These are phyloP conservation scores for Sugiyamaella xylanicola DNA, from an alignment of 1,139 yeast genomes.

Conservation along the genomic window DNA sequence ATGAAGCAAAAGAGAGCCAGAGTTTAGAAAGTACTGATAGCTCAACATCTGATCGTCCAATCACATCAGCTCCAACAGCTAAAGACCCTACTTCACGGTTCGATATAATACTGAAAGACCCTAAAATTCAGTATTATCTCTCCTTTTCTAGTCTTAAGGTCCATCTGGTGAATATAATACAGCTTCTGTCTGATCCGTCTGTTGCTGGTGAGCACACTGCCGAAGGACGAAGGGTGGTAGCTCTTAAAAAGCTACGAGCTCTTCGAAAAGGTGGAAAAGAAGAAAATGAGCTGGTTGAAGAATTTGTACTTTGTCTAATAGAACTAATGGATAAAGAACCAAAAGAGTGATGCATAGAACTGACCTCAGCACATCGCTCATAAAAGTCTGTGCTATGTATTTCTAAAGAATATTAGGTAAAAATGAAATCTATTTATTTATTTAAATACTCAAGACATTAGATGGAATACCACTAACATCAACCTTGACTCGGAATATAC, in stretches of 20 bases:
- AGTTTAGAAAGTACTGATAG: too few species aligned
- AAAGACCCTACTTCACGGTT: constrained; percentile 16
- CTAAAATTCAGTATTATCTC: constrained; percentile 48
- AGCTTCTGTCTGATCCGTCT: constrained; percentile 50
- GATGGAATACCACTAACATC: constrained; percentile 25
- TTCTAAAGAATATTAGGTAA: neutral
- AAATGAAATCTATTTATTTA: neutral
- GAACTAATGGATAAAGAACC: constrained; percentile 23
- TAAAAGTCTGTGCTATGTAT: neutral
- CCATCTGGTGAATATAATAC: constrained; percentile 53
- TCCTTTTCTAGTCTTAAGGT: constrained; percentile 54
- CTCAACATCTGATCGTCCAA: neutral
- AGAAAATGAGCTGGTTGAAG: constrained; percentile 65
- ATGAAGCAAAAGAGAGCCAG: neutral
- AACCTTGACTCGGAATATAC: constrained; percentile 48
- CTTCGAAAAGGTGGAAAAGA: constrained; percentile 66
- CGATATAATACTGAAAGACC: constrained; percentile 43
- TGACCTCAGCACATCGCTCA: too few species aligned
- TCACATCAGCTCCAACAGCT: constrained; percentile 7
- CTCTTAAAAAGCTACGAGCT: constrained; percentile 60
- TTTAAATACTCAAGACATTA: constrained; percentile 7
- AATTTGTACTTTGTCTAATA: constrained; percentile 46
- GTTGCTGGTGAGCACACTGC: constrained; percentile 47
- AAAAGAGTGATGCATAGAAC: too few species aligned
- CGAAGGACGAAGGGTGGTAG: constrained; percentile 60